A percentile compares a stretch with the other conserved stretches of the same genome.
Evolutionary conservation across 2,329 filamentous ascomycete genomes (phyloP).

Genomic region (Hypomyces rosellus): DNA sequence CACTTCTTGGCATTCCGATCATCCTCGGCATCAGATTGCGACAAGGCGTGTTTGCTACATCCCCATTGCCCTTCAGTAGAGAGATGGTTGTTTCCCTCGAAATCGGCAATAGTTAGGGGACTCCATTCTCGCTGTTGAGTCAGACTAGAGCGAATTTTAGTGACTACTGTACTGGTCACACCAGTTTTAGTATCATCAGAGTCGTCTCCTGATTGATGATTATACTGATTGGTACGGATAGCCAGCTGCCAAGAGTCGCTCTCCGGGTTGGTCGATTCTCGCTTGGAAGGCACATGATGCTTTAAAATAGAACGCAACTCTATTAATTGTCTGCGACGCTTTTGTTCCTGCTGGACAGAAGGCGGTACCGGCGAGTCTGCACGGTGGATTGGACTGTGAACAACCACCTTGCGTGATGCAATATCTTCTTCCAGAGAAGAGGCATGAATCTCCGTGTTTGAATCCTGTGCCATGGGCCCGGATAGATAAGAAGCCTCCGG

Average conservation of each 20-base stretch:
- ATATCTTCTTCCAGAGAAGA: neutral
- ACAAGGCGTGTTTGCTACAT: neutral
- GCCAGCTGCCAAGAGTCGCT: neutral
- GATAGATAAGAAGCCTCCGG: neutral
- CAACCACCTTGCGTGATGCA: constrained; percentile 24
- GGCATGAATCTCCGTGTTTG: neutral
- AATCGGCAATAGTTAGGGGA: constrained; percentile 22
- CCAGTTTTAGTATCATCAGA: neutral
- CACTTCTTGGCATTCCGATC: constrained; percentile 5
- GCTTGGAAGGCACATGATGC: neutral
- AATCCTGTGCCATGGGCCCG: neutral
- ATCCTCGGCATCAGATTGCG: neutral
- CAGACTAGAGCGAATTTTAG: constrained; percentile 23
- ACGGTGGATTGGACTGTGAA: constrained; percentile 24
- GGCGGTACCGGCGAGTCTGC: constrained; percentile 19
- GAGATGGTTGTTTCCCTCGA: constrained; percentile 14
- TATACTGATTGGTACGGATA: constrained; percentile 16
- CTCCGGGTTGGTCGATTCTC: constrained; percentile 3
- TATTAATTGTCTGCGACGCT: constrained; percentile 24
- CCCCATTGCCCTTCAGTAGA: neutral
- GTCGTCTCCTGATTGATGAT: constrained; percentile 16
- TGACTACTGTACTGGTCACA: constrained; percentile 17
- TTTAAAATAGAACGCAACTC: constrained; percentile 31
- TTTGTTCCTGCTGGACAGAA: constrained; percentile 32
- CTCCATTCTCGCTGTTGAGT: constrained; percentile 14